A percentile compares a stretch with the other conserved stretches of the same genome.
Conservation (phyloP, 176 grass and related monocot genomes). For the Poa pratensis region DNA sequence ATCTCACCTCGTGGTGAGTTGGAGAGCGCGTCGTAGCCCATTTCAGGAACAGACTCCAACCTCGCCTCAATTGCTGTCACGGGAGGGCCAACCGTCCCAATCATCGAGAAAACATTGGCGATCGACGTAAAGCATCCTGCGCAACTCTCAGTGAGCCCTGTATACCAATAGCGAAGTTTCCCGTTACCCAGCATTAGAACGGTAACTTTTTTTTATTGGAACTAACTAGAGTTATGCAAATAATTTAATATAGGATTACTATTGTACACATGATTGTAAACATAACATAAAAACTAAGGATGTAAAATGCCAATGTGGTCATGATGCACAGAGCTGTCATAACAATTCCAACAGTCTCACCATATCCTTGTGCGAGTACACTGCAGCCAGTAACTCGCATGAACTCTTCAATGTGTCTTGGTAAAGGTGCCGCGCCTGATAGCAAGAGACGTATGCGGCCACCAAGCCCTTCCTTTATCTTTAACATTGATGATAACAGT, state of each 20-base stretch:
- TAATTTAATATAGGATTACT: neutral
- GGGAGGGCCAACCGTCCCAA: slow-evolving; percentile 79
- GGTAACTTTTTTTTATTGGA: neutral
- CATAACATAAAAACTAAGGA: neutral
- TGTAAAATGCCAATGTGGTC: slow-evolving; percentile 20
- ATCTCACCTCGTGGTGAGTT: slow-evolving; percentile 73
- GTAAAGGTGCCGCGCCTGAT: slow-evolving; percentile 89
- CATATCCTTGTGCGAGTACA: slow-evolving; percentile 91
- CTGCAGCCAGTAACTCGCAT: slow-evolving; percentile 79
- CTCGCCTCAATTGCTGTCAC: slow-evolving; percentile 77
- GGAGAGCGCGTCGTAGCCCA: slow-evolving; percentile 81
- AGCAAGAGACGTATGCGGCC: slow-evolving; percentile 77
- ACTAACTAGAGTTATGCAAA: neutral
- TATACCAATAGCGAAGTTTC: slow-evolving; percentile 15
- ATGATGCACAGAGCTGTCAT: neutral
- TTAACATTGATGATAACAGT: neutral
- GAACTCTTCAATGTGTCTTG: slow-evolving; percentile 88
- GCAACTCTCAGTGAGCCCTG: slow-evolving; percentile 93
- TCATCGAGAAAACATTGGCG: slow-evolving; percentile 80
- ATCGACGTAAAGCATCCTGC: slow-evolving; percentile 91
- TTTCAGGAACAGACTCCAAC: slow-evolving; percentile 81
- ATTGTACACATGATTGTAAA: neutral
- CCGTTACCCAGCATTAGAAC: neutral
- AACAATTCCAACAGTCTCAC: slow-evolving; percentile 42
- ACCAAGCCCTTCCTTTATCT: slow-evolving; percentile 88